A percentile compares a stretch with the other conserved stretches of the same genome.
Evolutionary conservation across 2,329 filamentous ascomycete species (phyloP).

Genomic region (Neobulgaria alba): DNA sequence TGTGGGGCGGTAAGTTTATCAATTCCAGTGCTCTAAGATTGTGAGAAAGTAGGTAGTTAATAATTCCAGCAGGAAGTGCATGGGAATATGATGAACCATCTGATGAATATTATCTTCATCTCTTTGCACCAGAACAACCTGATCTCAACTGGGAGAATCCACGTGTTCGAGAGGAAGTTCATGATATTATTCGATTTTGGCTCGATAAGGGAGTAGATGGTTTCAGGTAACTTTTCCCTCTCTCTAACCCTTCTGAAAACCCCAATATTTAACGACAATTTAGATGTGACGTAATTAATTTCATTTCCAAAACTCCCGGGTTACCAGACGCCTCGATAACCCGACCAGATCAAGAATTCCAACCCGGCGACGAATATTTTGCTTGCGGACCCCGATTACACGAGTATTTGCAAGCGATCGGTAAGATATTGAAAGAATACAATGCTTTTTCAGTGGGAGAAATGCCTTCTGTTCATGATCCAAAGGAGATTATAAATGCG

Average conservation of each 20-base stretch:
- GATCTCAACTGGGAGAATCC: slow-evolving; percentile 72
- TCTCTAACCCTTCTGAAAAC: neutral
- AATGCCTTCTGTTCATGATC: slow-evolving; percentile 35
- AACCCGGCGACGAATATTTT: slow-evolving; percentile 42
- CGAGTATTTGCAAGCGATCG: slow-evolving; percentile 41
- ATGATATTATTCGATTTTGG: slow-evolving; percentile 67
- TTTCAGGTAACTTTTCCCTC: slow-evolving; percentile 34
- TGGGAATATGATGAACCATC: slow-evolving; percentile 45
- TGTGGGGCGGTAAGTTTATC: slow-evolving; percentile 35
- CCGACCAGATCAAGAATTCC: slow-evolving; percentile 36
- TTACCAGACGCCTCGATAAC: slow-evolving; percentile 44
- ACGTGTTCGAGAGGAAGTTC: slow-evolving; percentile 57
- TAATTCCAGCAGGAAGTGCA: slow-evolving; percentile 32
- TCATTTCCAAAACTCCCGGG: slow-evolving; percentile 52
- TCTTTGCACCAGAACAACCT: slow-evolving; percentile 63
- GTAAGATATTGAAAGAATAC: slow-evolving; percentile 38
- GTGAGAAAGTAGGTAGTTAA: no score
- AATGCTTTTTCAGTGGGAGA: slow-evolving; percentile 46
- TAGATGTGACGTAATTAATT: slow-evolving; percentile 59
- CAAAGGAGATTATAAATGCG: slow-evolving; percentile 41
- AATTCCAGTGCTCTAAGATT: neutral
- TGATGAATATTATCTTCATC: slow-evolving; percentile 46
- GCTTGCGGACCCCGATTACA: slow-evolving; percentile 51
- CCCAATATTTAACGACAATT: neutral
- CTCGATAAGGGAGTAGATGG: slow-evolving; percentile 49